Base-by-base conservation (phyloP, 2,329 filamentous ascomycete genomes). In the Verruconis gallopava region DNA sequence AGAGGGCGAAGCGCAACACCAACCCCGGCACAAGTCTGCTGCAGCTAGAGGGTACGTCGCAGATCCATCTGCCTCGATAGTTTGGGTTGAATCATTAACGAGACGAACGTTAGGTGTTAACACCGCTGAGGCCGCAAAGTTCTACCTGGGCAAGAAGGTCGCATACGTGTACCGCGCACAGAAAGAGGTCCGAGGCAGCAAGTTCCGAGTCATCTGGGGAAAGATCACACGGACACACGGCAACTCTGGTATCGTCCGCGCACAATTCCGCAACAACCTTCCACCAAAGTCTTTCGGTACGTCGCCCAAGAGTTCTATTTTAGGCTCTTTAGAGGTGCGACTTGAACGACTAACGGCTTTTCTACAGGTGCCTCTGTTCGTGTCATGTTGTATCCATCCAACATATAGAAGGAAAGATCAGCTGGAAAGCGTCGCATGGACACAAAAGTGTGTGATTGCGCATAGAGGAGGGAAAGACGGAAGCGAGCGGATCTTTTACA, bases 61-160 rank as follows among this genome's bases (percentile, higher is more conserved):
- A n/a, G n/a, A n/a, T n/a, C n/a, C n/a, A n/a, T n/a, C n/a, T n/a
- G n/a, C n/a, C n/a, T n/a, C n/a, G n/a, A n/a, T n/a, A n/a, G n/a
- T n/a, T n/a, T n/a, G n/a, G n/a, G n/a, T n/a, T n/a, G n/a, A n/a
- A n/a, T n/a, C n/a, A n/a, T n/a, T n/a, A n/a, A n/a, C n/a, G n/a
- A n/a, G n/a, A n/a, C n/a, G n/a, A n/a, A n/a, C n/a, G n/a, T n/a
- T n/a, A 30, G 25, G 25, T n/a, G 25, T 30, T n/a, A 30, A n/a
- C 25, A 30, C 25, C 25, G n/a, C 25, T n/a, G 25, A 30, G 25
- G 25, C 25, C 6, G 25, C 25, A 30, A 70, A 66, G 72, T 95
- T 95, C 83, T 98, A 98, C 75, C 75, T 85, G 55, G 91, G 91
- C 72, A 98, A 98, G 83, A 88, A 88, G 74, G 79, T 96, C 66